Conservation (phyloP, 2,329 filamentous ascomycete genomes). For the Penicillium griseofulvum region DNA sequence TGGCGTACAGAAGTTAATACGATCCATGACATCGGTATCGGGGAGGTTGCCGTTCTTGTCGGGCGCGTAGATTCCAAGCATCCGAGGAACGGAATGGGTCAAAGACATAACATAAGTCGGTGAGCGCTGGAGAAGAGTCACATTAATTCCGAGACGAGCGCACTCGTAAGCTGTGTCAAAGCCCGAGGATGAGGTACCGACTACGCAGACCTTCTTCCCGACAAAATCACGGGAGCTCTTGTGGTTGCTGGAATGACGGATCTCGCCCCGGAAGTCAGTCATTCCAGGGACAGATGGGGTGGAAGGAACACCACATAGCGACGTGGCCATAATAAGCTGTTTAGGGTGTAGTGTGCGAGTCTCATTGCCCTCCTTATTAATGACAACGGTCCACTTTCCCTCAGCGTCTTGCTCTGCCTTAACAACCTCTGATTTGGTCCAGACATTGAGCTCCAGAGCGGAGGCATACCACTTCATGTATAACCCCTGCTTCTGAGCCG, state of each 20-base stretch:
- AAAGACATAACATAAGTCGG: slow-evolving; percentile 36
- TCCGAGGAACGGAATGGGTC: slow-evolving; percentile 25
- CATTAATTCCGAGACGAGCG: slow-evolving; percentile 25
- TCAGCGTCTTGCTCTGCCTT: slow-evolving; percentile 21
- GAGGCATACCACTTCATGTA: slow-evolving; percentile 32
- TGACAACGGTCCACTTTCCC: slow-evolving; percentile 21
- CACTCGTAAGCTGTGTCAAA: slow-evolving; percentile 31
- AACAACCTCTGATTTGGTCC: slow-evolving; percentile 24
- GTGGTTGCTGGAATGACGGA: slow-evolving; percentile 26
- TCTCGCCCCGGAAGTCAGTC: slow-evolving; percentile 21
- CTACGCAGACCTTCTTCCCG: slow-evolving; percentile 30
- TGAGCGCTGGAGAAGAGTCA: slow-evolving; percentile 31
- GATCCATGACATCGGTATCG: slow-evolving; percentile 5
- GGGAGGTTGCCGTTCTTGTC: slow-evolving; percentile 12
- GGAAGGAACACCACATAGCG: slow-evolving; percentile 25
- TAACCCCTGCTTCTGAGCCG: slow-evolving; percentile 29
- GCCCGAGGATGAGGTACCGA: slow-evolving; percentile 30
- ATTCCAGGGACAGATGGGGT: slow-evolving; percentile 34
- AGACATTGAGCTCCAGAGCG: slow-evolving; percentile 27
- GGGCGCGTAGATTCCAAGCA: slow-evolving; percentile 25
- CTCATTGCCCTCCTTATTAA: slow-evolving; percentile 23
- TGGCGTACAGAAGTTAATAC: slow-evolving; percentile 11
- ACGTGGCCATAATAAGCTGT: slow-evolving; percentile 27
- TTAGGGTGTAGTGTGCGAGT: slow-evolving; percentile 24
- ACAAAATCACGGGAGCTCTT: slow-evolving; percentile 24